phyloP scores from a whole-genome alignment of 2,329 filamentous ascomycete genomes.

The Bipolaris gigantea region DNA sequence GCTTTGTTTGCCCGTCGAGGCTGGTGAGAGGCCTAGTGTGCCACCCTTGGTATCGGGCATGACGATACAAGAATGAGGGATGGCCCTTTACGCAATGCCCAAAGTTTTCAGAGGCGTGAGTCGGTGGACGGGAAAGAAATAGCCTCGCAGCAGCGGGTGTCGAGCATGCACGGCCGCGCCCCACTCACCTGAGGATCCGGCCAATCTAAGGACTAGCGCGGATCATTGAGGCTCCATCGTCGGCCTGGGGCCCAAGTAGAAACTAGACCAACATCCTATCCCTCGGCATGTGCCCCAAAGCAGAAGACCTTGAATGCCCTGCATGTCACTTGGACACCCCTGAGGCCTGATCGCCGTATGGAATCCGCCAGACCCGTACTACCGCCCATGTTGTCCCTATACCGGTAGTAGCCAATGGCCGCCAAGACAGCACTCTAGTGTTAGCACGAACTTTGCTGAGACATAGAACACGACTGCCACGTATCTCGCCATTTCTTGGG shows the following conservation, averaged over 20 bases:
- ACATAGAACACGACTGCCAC: too few relatives aligned
- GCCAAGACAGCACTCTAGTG: too few relatives aligned
- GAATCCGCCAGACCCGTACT: too few relatives aligned
- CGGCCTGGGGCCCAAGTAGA: background rate
- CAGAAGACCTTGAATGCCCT: background rate
- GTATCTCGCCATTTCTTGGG: too few relatives aligned
- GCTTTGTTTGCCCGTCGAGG: conserved; percentile 26
- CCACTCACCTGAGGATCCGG: conserved; percentile 8
- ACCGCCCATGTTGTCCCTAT: too few relatives aligned
- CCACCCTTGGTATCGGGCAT: conserved; percentile 32
- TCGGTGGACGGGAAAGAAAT: conserved; percentile 18
- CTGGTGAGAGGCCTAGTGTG: conserved; percentile 30
- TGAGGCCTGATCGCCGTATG: too few relatives aligned
- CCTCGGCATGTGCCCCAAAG: too few relatives aligned
- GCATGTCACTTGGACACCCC: too few relatives aligned
- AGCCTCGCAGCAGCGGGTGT: conserved; percentile 8
- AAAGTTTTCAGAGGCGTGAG: conserved; percentile 17
- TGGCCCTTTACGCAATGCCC: conserved; percentile 10
- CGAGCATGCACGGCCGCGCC: conserved; percentile 9
- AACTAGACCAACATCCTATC: background rate
- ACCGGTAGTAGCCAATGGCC: too few relatives aligned
- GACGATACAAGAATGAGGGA: conserved; percentile 5
- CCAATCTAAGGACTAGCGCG: conserved; percentile 7
- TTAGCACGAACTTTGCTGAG: too few relatives aligned
- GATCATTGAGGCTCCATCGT: conserved; percentile 2